Base-by-base conservation (phyloP, 2,329 filamentous ascomycete species). In the Ophiostoma sp. region DNA sequence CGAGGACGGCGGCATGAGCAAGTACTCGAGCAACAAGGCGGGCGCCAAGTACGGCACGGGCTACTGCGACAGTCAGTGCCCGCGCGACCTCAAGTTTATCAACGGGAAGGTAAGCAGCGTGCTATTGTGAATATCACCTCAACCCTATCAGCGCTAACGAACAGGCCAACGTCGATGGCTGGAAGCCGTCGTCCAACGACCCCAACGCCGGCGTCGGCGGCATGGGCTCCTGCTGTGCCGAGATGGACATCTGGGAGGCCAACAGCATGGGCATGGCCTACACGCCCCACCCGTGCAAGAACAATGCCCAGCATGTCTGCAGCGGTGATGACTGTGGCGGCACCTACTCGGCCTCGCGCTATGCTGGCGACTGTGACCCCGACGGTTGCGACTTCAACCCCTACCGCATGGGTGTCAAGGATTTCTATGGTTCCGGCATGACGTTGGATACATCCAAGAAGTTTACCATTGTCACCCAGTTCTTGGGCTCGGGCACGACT, bases 321-420 rank as follows among this genome's bases (percentile, higher is more conserved):
- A 78, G 78, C 0, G 80, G 81, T 45, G n/a, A 79, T 71, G 76
- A 75, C 15, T 88, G 86, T 76, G 87, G 87, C 71, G 87, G 84
- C 71, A 82, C 84, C 25, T 86, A 84, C 78, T 83, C 81, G 7
- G 77, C 80, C 52, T 55, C 74, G 48, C 74, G 76, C 39, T 76
- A 75, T 50, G 81, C 79, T 17, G 88, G 88, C 73, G 81, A 86
- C 68, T 92, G 90, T 82, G 90, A 91, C 80, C 86, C 87, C 73
- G 87, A 89, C 76, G 90, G 90, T 31, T 92, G 90, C 78, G 89
- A 91, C 79, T 90, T 88, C 84, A 90, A 90, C 84, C 82, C 86
- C 22, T 91, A 87, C 86, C 88, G 89, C 77, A 85, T 88, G 82
- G 89, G 89, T 64, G 86, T 87, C 80, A 82, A 82, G 36, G 81